phyloP scores from a whole-genome alignment of 805 yeast genomes.

The Wickerhamomyces bisporus region DNA sequence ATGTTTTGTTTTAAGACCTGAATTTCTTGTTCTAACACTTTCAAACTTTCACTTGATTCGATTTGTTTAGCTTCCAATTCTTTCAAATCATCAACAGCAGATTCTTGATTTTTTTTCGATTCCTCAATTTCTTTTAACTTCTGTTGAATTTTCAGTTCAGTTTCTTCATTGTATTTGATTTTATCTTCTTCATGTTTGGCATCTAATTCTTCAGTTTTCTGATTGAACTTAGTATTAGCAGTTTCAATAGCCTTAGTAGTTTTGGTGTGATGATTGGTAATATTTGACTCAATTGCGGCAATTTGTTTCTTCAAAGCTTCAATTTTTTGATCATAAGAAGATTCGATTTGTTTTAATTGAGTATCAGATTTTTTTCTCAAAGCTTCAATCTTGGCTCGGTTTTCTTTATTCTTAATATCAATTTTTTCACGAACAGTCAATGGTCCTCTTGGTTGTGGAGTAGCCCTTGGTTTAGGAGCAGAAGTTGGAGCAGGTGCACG shows the following conservation, averaged over 20 bases:
- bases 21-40: conserved; percentile 13
- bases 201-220: conserved; percentile 13
- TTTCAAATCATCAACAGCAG: conserved; percentile 17
- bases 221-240: conserved; percentile 14
- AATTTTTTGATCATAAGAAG: conserved; percentile 18
- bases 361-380: conserved; percentile 15
- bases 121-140: conserved; percentile 18
- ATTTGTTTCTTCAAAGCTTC: conserved; percentile 19
- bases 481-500: neutral
- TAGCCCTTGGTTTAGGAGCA: conserved; percentile 7
- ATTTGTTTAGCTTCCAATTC: conserved; percentile 20
- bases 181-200: conserved; percentile 21
- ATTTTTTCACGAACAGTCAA: conserved; percentile 19
- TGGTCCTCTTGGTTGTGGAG: conserved; percentile 6
- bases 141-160: conserved; percentile 15
- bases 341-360: conserved; percentile 15
- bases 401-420: conserved; percentile 13
- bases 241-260: conserved; percentile 12
- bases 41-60: conserved; percentile 19
- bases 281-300: conserved; percentile 15
- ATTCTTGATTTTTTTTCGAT: conserved; percentile 16
- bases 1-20: conserved; percentile 12
- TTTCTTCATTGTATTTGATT: conserved; percentile 16
- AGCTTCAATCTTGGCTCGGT: conserved; percentile 10
- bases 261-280: conserved; percentile 10